Evolutionary conservation across 164 flowering plant genomes (phyloP).

Genomic region (Vitis cinerea): DNA sequence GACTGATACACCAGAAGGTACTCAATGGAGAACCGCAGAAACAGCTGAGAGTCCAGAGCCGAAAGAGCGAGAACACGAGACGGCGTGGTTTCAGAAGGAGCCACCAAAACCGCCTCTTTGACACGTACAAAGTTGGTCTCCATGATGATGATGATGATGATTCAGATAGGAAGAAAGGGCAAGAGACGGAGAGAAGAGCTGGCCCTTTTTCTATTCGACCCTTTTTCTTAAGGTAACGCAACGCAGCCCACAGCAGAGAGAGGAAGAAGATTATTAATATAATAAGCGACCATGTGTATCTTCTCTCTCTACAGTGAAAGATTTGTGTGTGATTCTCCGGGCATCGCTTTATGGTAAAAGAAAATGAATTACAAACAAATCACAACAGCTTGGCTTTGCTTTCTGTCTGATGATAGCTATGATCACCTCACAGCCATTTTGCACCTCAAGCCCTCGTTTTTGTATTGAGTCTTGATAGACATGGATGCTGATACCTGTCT

Average conservation of each 20-base stretch:
- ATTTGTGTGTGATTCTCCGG: constrained; percentile 50
- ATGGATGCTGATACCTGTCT: constrained; percentile 22
- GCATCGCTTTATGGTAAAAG: constrained; percentile 36
- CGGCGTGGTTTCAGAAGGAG: constrained; percentile 68
- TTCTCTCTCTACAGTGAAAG: constrained; percentile 32
- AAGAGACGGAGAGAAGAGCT: not conserved
- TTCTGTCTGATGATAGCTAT: constrained; percentile 32
- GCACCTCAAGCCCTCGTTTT: not conserved
- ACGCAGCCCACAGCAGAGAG: not conserved
- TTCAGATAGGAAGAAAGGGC: not conserved
- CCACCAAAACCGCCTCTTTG: constrained; percentile 39
- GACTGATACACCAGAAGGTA: constrained; percentile 53
- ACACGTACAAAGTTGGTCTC: constrained; percentile 26
- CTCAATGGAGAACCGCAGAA: constrained; percentile 72
- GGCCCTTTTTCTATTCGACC: not conserved
- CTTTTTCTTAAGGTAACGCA: not conserved
- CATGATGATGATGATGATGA: not conserved
- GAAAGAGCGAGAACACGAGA: constrained; percentile 49
- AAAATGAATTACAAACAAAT: constrained; percentile 20
- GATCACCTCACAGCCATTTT: not conserved
- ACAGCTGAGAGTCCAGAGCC: constrained; percentile 70
- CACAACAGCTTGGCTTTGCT: constrained; percentile 26
- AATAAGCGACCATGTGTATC: constrained; percentile 13
- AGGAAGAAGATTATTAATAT: not conserved
- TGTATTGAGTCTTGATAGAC: constrained; percentile 11